Evolutionary conservation across 2,329 filamentous ascomycete genomes (phyloP).

Genomic region (Aureobasidium sp.): DNA sequence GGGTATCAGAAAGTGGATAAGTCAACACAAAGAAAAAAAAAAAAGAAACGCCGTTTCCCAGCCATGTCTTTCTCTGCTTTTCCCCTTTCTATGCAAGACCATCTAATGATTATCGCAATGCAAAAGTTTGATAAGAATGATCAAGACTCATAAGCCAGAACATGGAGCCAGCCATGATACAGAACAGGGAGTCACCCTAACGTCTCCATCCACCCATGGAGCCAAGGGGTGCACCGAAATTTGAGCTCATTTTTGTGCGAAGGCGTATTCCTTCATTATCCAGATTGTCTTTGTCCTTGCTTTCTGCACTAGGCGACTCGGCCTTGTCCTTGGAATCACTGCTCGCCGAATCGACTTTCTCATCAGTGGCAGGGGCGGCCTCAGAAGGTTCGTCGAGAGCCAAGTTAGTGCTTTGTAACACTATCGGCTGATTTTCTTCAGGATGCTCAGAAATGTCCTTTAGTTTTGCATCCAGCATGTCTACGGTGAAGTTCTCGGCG

Average conservation of each 20-base stretch:
- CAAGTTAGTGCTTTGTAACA: constrained; percentile 19
- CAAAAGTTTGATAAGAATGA: background rate
- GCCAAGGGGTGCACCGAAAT: constrained; percentile 32
- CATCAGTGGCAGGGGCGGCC: background rate
- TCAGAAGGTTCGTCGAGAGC: background rate
- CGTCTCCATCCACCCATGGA: constrained; percentile 25
- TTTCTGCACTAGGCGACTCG: background rate
- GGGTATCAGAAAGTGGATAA: background rate
- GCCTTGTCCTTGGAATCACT: background rate
- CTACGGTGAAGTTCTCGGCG: constrained; percentile 31
- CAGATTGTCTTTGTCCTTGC: background rate
- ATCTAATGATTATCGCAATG: background rate
- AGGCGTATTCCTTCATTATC: constrained; percentile 30
- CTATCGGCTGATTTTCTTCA: constrained; percentile 26
- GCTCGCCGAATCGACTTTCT: constrained; percentile 14
- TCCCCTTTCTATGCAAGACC: background rate
- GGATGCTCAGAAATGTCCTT: constrained; percentile 29
- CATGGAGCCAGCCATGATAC: constrained; percentile 1
- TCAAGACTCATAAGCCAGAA: background rate
- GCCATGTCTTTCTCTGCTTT: background rate
- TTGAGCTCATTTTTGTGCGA: constrained; percentile 31
- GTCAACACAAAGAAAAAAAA: background rate
- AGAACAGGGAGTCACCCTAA: constrained; percentile 20
- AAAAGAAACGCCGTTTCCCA: background rate
- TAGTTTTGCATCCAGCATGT: constrained; percentile 27